Base-by-base conservation (phyloP, 345 rosid genomes). In the Carallia pectinifolia region DNA sequence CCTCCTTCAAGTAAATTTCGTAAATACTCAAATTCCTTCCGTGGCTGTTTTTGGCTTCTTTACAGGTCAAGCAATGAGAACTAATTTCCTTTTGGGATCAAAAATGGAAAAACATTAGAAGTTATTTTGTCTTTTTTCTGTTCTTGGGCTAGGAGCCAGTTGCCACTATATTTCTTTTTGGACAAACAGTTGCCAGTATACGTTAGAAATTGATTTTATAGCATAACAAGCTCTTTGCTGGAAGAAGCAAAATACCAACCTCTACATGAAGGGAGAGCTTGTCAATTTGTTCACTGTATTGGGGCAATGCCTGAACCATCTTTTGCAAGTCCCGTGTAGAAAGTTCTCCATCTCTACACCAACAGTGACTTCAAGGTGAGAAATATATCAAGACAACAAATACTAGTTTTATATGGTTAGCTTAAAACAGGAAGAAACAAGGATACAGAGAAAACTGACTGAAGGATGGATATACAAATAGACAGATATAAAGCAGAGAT, bases 271-370 rank as follows among this genome's bases (percentile, higher is more conserved):
- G 97, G 69, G 99, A 96, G 65, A 96, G 90, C 85, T 96, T 96
- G 83, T 96, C 98, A 73, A 96, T 96, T 79, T 96, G 98, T 69
- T 96, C 97, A 82, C 97, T 96, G 83, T 96, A 96, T 65, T 96
- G 99, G 33, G 99, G 97, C 84, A 96, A 84, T 15, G 98, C 93
- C 82, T 96, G 99, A 85, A 96, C 99, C 97, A 96, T 96, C 87
- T 92, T 88, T 81, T 92, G 98, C 81, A 96, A 81, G 68, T 96
- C 99, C 80, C 90, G 78, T 33, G 99, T 96, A 61, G 99, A 90
- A 76, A 92, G 85, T 76, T 96, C 99, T 68, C 96, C 92, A 73
- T 85, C 90, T 81, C 99, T 96, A 70, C 52, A 77, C 37, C 79
- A 67, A 17, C 68, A n/a, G n/a, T 15, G 44, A 67, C 36, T 61